Evolutionary conservation across 1,284 basidiomycete species (phyloP), one percentile per base, ranked within the genome.

Genomic region (Austropuccinia psidii): DNA sequence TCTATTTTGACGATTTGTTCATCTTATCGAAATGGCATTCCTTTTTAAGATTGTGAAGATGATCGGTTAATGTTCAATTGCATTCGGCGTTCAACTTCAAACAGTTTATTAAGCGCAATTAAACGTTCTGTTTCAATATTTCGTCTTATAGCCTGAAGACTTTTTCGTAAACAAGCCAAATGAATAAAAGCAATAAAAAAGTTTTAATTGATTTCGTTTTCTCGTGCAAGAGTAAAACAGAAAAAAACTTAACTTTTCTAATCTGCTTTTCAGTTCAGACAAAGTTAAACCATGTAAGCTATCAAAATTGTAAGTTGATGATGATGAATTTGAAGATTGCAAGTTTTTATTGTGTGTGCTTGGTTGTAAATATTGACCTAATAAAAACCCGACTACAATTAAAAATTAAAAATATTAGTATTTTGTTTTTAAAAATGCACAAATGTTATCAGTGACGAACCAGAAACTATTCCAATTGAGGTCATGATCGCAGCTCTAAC

Each of bases 341-440:
- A 49, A 45, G 29, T 17, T 43, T n/a, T 43, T 41, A 21, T 19
- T 52, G 9, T 33, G 31, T 4, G 69, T 52, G 50, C 62, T 58
- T 17, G 69, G 69, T 47, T 72, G 69, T 21, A 72, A 43, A 27
- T 61, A 61, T 62, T 72, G 69, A 17, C 69, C 69, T n/a, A 72
- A 24, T 13, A 72, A 39, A 29, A 72, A 72, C 39, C 69, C 69
- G 43, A 39, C 68, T 70, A 21, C 7, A n/a, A 35, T 41, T 13
- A 21, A 43, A 39, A 52, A 29, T 35, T 13, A 31, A 52, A 50
- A 29, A 24, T 31, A 49, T 52, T 19, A 52, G 62, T 15, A 33
- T 50, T 33, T 31, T 6, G 29, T 17, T 2, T 31, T 24, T 31
- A 39, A 6, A 50, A 21, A 39, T 33, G 8, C 21, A 9, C 17